A percentile compares a stretch with the other conserved stretches of the same genome.
phyloP scores from a whole-genome alignment of 2,329 filamentous ascomycete species.

The Huntiella abstrusa region DNA sequence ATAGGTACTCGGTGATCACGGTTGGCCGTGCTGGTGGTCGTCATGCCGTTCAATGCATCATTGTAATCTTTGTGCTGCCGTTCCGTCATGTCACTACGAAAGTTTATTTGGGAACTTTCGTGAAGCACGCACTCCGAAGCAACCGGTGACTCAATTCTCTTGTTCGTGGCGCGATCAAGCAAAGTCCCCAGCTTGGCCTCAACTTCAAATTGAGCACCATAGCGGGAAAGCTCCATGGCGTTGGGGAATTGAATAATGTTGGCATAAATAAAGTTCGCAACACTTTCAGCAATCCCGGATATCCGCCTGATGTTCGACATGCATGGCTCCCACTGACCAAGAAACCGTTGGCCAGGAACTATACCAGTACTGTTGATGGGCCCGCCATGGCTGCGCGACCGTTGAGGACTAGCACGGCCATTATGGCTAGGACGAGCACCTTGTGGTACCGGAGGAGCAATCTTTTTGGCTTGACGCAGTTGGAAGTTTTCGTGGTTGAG shows the following conservation, averaged over 20 bases:
- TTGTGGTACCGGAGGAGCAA: slow-evolving; percentile 23
- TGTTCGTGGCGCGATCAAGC: slow-evolving; percentile 51
- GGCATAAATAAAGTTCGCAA: slow-evolving; percentile 67
- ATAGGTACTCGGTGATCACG: slow-evolving; percentile 39
- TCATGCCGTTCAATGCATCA: slow-evolving; percentile 57
- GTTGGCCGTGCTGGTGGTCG: slow-evolving; percentile 18
- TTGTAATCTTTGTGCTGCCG: slow-evolving; percentile 74
- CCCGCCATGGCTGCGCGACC: slow-evolving; percentile 18
- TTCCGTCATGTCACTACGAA: slow-evolving; percentile 80
- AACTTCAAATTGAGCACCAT: slow-evolving; percentile 66
- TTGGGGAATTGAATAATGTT: slow-evolving; percentile 51
- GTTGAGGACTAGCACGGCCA: slow-evolving; percentile 28
- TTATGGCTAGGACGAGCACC: slow-evolving; percentile 16
- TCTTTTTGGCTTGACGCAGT: slow-evolving; percentile 22
- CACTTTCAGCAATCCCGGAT: slow-evolving; percentile 52
- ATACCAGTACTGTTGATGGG: not conserved
- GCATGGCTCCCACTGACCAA: slow-evolving; percentile 44
- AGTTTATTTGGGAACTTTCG: slow-evolving; percentile 42
- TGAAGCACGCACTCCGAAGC: slow-evolving; percentile 52
- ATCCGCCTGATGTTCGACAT: slow-evolving; percentile 53
- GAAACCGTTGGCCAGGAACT: slow-evolving; percentile 14
- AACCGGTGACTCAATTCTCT: slow-evolving; percentile 49
- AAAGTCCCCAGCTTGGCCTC: slow-evolving; percentile 84
- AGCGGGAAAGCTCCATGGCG: slow-evolving; percentile 40
- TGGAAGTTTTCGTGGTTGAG: slow-evolving; percentile 27